Conservation (phyloP, 2,329 filamentous ascomycete genomes). For the Orbilia quercus region DNA sequence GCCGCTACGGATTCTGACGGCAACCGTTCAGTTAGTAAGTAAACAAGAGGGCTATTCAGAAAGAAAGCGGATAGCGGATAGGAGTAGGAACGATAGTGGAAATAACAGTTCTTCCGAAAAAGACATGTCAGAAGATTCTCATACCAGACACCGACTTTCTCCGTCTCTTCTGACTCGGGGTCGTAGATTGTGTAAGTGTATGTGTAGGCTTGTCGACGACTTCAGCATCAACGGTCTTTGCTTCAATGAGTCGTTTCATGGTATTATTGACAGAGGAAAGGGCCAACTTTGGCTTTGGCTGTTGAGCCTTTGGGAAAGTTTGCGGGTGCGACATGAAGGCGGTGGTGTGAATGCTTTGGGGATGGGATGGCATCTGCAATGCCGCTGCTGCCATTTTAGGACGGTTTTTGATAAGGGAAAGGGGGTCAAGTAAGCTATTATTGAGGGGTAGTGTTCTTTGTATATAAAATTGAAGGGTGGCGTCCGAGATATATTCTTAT, state of each 20-base stretch:
- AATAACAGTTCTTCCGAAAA: not conserved
- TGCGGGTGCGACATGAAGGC: conserved; percentile 47
- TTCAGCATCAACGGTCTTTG: conserved; percentile 28
- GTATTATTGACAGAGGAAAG: conserved; percentile 36
- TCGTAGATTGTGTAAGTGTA: conserved; percentile 32
- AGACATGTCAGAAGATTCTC: conserved; percentile 15
- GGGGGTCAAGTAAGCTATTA: conserved; percentile 1
- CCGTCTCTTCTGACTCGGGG: conserved; percentile 34
- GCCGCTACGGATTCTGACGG: conserved; percentile 35
- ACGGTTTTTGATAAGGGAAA: not conserved
- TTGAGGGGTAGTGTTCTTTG: conserved; percentile 6
- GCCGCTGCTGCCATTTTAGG: conserved; percentile 54
- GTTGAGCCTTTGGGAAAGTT: conserved; percentile 31
- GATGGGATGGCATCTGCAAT: conserved; percentile 52
- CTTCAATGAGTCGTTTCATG: conserved; percentile 37
- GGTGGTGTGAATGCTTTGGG: conserved; percentile 42
- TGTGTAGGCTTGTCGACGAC: conserved; percentile 34
- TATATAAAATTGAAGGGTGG: not conserved
- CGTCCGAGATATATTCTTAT: conserved; percentile 41
- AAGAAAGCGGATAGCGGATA: conserved; percentile 4
- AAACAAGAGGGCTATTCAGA: not conserved
- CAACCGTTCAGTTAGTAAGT: conserved; percentile 30
- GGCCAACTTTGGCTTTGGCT: conserved; percentile 49
- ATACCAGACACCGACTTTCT: conserved; percentile 52
- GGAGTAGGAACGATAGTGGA: not conserved